Evolutionary conservation across 768 basidiomycete genomes (phyloP).

Genomic region (Psilocybe tampanensis): DNA sequence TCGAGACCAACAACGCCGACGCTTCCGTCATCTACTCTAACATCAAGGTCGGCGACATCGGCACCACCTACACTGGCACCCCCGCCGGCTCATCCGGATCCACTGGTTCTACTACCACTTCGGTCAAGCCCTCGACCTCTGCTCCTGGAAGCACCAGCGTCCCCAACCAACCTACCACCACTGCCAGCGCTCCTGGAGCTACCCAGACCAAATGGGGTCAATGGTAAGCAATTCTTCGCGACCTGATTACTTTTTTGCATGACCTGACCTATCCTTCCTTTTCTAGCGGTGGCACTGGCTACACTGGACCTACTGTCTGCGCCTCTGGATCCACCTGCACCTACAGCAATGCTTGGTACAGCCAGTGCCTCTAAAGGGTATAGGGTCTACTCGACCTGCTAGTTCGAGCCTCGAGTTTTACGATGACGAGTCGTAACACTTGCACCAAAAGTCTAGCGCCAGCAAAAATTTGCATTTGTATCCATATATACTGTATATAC

Average conservation of each 20-base stretch:
- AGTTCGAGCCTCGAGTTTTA: background rate
- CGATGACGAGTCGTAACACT: background rate
- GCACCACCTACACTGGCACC: slow-evolving; percentile 19
- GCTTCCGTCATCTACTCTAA: slow-evolving; percentile 51
- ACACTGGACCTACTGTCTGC: slow-evolving; percentile 9
- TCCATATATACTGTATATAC: too few relatives aligned
- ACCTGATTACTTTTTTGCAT: too few relatives aligned
- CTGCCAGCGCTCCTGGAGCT: slow-evolving; percentile 1
- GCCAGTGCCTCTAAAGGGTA: slow-evolving; percentile 9
- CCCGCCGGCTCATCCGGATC: slow-evolving; percentile 3
- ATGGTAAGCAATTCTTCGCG: background rate
- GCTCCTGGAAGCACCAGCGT: background rate
- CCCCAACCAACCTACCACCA: slow-evolving; percentile 4
- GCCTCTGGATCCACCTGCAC: slow-evolving; percentile 9
- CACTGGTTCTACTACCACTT: slow-evolving; percentile 6
- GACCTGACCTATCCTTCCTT: background rate
- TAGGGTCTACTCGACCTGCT: background rate
- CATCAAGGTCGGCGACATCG: slow-evolving; percentile 51
- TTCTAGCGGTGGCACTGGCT: slow-evolving; percentile 7
- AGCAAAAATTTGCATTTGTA: too few relatives aligned
- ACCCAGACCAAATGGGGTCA: slow-evolving; percentile 10
- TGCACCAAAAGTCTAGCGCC: background rate
- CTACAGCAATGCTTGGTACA: slow-evolving; percentile 9
- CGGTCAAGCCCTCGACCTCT: too few relatives aligned
- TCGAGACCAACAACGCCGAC: slow-evolving; percentile 38